A percentile compares a stretch with the other conserved stretches of the same genome.
phyloP scores from a whole-genome alignment of 2,329 filamentous ascomycete genomes.

The Ophiostoma sp. region DNA sequence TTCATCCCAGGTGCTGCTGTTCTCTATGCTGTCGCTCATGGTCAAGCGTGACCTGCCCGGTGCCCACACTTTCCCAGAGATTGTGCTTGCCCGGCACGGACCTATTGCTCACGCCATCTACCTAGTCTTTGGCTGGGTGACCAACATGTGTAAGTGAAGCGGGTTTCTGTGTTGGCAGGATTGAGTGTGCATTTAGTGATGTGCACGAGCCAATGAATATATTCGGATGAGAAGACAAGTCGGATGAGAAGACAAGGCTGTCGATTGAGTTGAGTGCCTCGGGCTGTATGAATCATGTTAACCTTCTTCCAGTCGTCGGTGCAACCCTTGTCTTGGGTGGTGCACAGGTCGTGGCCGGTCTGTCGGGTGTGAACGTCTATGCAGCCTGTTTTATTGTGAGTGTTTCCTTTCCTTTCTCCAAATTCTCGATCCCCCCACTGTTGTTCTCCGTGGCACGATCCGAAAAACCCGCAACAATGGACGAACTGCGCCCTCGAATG shows the following conservation, averaged over 20 bases:
- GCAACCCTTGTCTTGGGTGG: conserved; percentile 43
- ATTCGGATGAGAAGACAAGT: not conserved
- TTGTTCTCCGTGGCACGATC: not conserved
- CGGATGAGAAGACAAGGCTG: not conserved
- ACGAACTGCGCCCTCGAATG: not conserved
- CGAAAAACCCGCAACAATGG: too few relatives aligned
- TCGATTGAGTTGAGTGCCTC: not conserved
- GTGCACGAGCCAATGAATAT: not conserved
- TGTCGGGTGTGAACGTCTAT: conserved; percentile 46
- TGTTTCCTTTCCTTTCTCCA: not conserved
- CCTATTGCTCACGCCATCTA: conserved; percentile 42
- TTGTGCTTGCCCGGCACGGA: conserved; percentile 43
- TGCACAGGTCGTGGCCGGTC: conserved; percentile 41
- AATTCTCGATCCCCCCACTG: not conserved
- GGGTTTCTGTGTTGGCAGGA: not conserved
- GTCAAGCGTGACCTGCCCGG: conserved; percentile 44
- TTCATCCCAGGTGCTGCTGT: conserved; percentile 44
- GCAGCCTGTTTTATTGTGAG: conserved; percentile 40
- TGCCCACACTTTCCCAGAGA: conserved; percentile 47
- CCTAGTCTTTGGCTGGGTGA: conserved; percentile 43
- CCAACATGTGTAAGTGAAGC: conserved; percentile 37
- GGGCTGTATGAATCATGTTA: conserved; percentile 6
- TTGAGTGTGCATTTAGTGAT: not conserved
- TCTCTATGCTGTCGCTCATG: conserved; percentile 44
- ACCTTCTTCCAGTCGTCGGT: conserved; percentile 37